Evolutionary conservation across 345 rosid species (phyloP), one percentile per base, ranked within the genome.

Genomic region (Melaleuca quinquenervia): DNA sequence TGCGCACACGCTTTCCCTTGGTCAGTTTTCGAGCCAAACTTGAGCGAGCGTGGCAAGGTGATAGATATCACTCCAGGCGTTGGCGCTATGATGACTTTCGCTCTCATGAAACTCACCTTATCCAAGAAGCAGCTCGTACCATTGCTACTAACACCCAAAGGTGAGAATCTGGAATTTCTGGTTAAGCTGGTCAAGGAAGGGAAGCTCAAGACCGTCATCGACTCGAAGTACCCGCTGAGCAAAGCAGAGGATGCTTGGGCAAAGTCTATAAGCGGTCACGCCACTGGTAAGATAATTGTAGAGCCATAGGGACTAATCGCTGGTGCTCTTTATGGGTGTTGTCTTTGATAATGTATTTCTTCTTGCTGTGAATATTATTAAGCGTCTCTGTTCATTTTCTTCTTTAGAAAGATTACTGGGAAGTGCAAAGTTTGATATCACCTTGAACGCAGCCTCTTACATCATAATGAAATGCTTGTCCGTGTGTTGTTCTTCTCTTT

Each of bases 201-300:
- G 83, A 94, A 93, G 92, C 88, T 96, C 32, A 96, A 91, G 93
- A 91, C 95, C 7, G 89, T 92, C 62, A 90, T 94, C 16, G 94
- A 95, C 89, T 96, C 96, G 3, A 92, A 87, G 85, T 84, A 92
- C 85, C 90, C 93, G 3, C 82, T 95, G 83, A 92, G 93, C 88
- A 91, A 92, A 85, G 97, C 95, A 2, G 95, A 94, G 88, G 95
- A 94, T 45, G 97, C 92, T 80, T 95, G 97, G 98, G 96, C 92
- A 12, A 94, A 89, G 89, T 91, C 93, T 83, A 89, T 94, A 2
- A 92, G 83, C 82, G 94, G 96, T 21, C 98, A 94, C 84, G 96
- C 98, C 52, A 94, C 98, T 27, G 98, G 98, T 20, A 94, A 96
- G 92, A 90, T 96, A 51, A 87, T 95, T 14, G 94, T 94, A 49